These are phyloP conservation scores for Actinidia chinensis DNA, from an alignment of 179 eudicot genomes.

Conservation along the genomic window DNA sequence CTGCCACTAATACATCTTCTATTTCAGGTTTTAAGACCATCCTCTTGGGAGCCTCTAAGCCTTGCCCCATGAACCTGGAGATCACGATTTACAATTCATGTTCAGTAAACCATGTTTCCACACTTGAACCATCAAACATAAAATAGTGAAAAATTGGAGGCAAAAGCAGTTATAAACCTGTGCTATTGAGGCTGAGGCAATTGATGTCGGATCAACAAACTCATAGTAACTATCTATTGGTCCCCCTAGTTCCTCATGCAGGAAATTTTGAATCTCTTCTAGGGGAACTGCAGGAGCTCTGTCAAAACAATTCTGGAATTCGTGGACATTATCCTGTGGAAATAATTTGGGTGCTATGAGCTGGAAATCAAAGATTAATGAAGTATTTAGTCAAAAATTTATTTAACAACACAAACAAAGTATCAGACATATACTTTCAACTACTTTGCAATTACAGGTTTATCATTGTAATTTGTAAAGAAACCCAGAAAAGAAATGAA, in stretches of 20 bases:
- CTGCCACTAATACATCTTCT: slow-evolving; percentile 87
- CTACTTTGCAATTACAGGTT: not conserved
- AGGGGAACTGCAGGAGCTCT: slow-evolving; percentile 81
- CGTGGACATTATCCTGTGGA: slow-evolving; percentile 92
- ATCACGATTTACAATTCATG: slow-evolving; percentile 7
- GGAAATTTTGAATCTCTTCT: slow-evolving; percentile 69
- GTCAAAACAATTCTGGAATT: slow-evolving; percentile 94
- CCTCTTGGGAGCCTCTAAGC: slow-evolving; percentile 77
- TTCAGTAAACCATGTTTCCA: not conserved
- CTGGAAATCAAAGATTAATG: slow-evolving; percentile 38
- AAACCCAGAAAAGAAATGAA: slow-evolving; percentile 5
- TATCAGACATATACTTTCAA: not conserved
- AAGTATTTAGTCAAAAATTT: slow-evolving; percentile 14
- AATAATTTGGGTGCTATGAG: slow-evolving; percentile 92
- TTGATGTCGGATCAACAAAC: slow-evolving; percentile 87
- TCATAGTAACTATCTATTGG: slow-evolving; percentile 85
- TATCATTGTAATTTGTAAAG: not conserved
- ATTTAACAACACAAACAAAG: not conserved
- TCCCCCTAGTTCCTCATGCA: slow-evolving; percentile 72
- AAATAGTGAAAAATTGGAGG: not conserved
- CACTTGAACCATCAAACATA: not conserved
- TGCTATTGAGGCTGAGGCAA: slow-evolving; percentile 98
- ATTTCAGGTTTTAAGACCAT: slow-evolving; percentile 53
- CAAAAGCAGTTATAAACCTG: slow-evolving; percentile 55
- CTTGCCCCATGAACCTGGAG: slow-evolving; percentile 93